These are phyloP conservation scores for Serpula lacrymans DNA, from an alignment of 768 basidiomycete genomes.

Conservation along the genomic window DNA sequence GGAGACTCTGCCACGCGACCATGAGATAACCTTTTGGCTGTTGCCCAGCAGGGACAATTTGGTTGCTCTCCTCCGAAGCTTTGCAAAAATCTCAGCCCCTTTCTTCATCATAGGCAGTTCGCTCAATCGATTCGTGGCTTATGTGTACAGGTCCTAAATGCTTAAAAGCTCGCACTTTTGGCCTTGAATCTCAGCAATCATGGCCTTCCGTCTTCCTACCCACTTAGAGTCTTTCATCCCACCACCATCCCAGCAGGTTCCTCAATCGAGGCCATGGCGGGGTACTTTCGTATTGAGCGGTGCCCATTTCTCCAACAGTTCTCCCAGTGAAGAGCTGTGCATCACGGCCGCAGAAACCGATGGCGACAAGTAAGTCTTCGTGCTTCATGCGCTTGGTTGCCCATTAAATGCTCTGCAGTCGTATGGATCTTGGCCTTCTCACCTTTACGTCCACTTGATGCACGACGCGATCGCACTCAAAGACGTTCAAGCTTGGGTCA, in stretches of 20 bases:
- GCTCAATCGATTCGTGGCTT: no score
- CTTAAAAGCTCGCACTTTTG: no score
- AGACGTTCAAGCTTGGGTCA: constrained; percentile 52
- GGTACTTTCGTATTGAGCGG: constrained; percentile 52
- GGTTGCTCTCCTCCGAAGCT: no score
- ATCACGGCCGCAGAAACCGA: constrained; percentile 69
- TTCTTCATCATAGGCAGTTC: no score
- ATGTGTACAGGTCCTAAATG: no score
- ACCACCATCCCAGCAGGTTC: constrained; percentile 45
- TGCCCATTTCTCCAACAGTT: constrained; percentile 44
- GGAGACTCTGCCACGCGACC: no score
- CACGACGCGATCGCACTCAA: constrained; percentile 40
- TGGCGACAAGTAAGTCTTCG: constrained; percentile 58
- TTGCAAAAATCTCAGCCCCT: no score
- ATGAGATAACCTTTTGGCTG: no score
- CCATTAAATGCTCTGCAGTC: constrained; percentile 22
- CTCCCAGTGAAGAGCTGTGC: constrained; percentile 47
- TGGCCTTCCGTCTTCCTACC: constrained; percentile 64
- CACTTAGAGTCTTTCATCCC: constrained; percentile 58
- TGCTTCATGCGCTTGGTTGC: constrained; percentile 4
- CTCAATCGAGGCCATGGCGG: constrained; percentile 49
- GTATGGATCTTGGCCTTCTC: constrained; percentile 56
- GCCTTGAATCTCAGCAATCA: no score
- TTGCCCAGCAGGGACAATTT: no score
- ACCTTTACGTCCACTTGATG: constrained; percentile 38